These are phyloP conservation scores for Dendrostoma leiphaemia DNA, from an alignment of 2,329 filamentous ascomycete species.

Conservation along the genomic window DNA sequence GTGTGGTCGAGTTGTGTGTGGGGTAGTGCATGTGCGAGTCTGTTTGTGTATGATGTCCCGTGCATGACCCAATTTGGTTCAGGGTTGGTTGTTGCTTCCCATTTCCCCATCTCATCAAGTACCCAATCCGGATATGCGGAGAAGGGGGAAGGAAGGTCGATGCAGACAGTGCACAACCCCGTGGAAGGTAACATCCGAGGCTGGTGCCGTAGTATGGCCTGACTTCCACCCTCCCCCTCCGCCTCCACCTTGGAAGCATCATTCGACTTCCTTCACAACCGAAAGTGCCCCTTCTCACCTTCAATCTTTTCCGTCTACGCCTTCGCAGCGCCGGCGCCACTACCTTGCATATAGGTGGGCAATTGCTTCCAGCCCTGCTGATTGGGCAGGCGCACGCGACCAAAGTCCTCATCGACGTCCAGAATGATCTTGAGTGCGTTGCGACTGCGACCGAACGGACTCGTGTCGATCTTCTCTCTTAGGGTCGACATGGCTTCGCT, in stretches of 20 bases:
- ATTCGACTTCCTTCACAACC: background rate
- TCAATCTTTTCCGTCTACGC: background rate
- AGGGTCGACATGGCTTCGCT: slow-evolving; percentile 63
- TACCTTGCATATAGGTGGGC: slow-evolving; percentile 47
- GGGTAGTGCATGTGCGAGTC: background rate
- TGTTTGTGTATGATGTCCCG: slow-evolving; percentile 1
- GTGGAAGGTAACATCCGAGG: slow-evolving; percentile 17
- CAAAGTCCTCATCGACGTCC: slow-evolving; percentile 92
- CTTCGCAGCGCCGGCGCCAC: slow-evolving; percentile 22
- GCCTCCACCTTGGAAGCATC: slow-evolving; percentile 2
- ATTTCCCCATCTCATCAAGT: too few relatives aligned
- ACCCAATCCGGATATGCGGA: background rate
- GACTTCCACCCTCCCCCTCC: background rate
- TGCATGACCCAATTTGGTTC: background rate
- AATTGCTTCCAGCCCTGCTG: slow-evolving; percentile 52
- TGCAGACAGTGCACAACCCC: background rate
- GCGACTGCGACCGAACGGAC: slow-evolving; percentile 62
- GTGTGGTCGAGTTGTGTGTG: background rate
- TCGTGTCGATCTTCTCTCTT: slow-evolving; percentile 56
- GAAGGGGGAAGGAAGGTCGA: slow-evolving; percentile 4
- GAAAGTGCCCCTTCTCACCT: too few relatives aligned
- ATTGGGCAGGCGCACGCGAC: slow-evolving; percentile 62
- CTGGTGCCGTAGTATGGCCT: slow-evolving; percentile 12
- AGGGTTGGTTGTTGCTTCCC: background rate
- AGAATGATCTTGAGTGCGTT: slow-evolving; percentile 96